These are phyloP conservation scores for Candida silvicultrix DNA, from an alignment of 805 yeast species.

Conservation along the genomic window DNA sequence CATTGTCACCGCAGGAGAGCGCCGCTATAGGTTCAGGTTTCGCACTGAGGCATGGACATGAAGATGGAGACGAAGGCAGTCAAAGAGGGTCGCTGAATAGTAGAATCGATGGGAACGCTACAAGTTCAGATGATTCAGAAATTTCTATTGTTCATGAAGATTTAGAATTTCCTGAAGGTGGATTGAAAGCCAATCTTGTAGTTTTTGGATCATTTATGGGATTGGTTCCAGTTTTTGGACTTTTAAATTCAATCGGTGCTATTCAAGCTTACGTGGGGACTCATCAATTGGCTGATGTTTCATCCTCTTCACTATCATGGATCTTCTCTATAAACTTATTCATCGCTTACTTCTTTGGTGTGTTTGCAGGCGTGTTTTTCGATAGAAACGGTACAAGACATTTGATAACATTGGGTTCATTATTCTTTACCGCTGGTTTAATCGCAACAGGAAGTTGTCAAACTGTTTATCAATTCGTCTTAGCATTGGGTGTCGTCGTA, in stretches of 20 bases:
- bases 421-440: constrained; percentile 40
- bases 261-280: constrained; percentile 52
- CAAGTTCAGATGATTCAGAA: constrained; percentile 6
- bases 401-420: constrained; percentile 35
- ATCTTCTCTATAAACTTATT: constrained; percentile 53
- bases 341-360: constrained; percentile 40
- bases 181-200: constrained; percentile 46
- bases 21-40: not conserved
- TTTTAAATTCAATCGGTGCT: constrained; percentile 54
- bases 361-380: constrained; percentile 51
- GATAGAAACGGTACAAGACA: constrained; percentile 44
- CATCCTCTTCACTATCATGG: constrained; percentile 52
- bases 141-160: constrained; percentile 20
- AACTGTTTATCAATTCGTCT: constrained; percentile 50
- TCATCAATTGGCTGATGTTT: constrained; percentile 42
- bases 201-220: constrained; percentile 57
- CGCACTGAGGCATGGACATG: not conserved
- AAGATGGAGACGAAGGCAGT: too few species aligned
- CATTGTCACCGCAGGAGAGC: not conserved
- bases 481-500: constrained; percentile 45
- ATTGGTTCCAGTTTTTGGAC: constrained; percentile 46
- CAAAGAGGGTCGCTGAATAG: not conserved
- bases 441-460: constrained; percentile 45
- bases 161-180: constrained; percentile 51
- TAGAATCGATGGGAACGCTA: too few species aligned